phyloP scores from a whole-genome alignment of 2,329 filamentous ascomycete species.

The Sphaerostilbella broomeana region DNA sequence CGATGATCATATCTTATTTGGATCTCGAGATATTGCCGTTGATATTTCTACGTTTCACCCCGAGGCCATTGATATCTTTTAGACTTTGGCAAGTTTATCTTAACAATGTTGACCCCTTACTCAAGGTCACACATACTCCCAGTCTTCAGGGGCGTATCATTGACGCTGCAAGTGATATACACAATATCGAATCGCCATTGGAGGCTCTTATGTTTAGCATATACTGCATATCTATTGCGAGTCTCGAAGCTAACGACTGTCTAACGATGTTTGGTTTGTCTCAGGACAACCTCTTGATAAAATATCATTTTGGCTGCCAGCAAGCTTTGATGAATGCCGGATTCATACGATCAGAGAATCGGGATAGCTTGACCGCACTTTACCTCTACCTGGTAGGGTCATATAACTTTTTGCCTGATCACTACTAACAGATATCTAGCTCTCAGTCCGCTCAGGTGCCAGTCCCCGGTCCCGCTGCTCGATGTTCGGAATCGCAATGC shows the following conservation, averaged over 20 bases:
- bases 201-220: constrained; percentile 53
- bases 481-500: constrained; percentile 47
- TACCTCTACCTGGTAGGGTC: constrained; percentile 48
- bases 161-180: constrained; percentile 38
- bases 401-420: neutral
- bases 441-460: neutral
- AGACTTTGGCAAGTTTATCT: constrained; percentile 52
- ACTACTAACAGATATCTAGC: no score
- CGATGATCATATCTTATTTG: constrained; percentile 49
- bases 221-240: constrained; percentile 36
- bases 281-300: constrained; percentile 34
- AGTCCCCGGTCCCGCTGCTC: constrained; percentile 44
- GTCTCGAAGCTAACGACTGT: constrained; percentile 35
- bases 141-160: constrained; percentile 47
- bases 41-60: constrained; percentile 47
- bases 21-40: constrained; percentile 27
- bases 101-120: constrained; percentile 50
- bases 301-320: constrained; percentile 43
- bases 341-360: constrained; percentile 43
- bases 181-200: constrained; percentile 32
- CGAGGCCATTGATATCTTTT: constrained; percentile 37
- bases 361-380: constrained; percentile 50
- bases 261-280: constrained; percentile 32
- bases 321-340: constrained; percentile 46
- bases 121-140: constrained; percentile 53